A percentile compares a stretch with the other conserved stretches of the same genome.
Evolutionary conservation across 495 filamentous ascomycete species (phyloP).

Genomic region (Lophiostoma macrostomum): DNA sequence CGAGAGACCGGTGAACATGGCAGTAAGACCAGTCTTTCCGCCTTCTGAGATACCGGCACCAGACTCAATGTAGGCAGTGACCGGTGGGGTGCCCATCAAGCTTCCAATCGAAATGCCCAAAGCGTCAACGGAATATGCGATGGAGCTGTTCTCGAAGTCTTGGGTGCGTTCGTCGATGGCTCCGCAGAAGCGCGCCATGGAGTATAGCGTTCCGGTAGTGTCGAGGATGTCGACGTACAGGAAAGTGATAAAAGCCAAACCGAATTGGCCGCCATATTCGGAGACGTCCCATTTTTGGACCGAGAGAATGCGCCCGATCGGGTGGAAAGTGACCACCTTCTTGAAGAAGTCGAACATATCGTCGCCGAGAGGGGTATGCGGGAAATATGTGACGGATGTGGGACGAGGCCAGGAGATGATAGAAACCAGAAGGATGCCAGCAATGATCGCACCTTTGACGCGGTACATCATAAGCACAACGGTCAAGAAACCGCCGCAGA

Average conservation of each 20-base stretch:
- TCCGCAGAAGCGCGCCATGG: constrained; percentile 75
- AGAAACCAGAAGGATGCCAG: constrained; percentile 74
- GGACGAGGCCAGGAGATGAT: constrained; percentile 79
- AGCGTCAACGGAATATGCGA: constrained; percentile 78
- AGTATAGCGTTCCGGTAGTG: constrained; percentile 73
- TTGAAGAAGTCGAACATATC: constrained; percentile 77
- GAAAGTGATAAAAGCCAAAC: constrained; percentile 76
- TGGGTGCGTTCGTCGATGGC: constrained; percentile 69
- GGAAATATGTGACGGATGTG: constrained; percentile 74
- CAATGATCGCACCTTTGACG: constrained; percentile 77
- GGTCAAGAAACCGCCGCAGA: constrained; percentile 75
- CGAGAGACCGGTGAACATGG: constrained; percentile 69
- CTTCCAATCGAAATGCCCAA: constrained; percentile 73
- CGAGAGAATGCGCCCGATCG: constrained; percentile 60
- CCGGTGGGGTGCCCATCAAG: constrained; percentile 68
- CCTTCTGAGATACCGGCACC: constrained; percentile 83
- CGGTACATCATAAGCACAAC: constrained; percentile 76
- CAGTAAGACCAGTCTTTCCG: constrained; percentile 75
- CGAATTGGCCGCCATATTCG: constrained; percentile 65
- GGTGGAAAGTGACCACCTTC: constrained; percentile 75
- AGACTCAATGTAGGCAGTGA: constrained; percentile 80
- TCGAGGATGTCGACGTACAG: constrained; percentile 83
- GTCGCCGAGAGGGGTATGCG: constrained; percentile 62
- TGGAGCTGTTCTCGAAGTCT: constrained; percentile 75
- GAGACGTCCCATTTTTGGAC: constrained; percentile 68